Base-by-base conservation (phyloP, 805 yeast genomes). In the Ogataea glucozyma region DNA sequence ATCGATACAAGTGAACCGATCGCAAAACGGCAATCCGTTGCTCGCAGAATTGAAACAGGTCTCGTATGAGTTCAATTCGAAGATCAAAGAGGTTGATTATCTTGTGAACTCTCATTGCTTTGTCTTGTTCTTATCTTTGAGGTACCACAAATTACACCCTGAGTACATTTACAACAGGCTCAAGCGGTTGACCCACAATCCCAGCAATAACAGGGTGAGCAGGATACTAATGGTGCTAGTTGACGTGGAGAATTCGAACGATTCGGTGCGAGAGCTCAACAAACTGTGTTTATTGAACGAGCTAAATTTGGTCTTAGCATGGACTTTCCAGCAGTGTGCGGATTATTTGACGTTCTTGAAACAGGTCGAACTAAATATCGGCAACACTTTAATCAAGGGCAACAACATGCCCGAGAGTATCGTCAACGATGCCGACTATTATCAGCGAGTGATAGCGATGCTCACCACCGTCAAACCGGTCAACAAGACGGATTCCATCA, bases 1-100 rank as follows among this genome's bases (percentile, higher is more conserved):
- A 14, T 62, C 75, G 3, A 70, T 82, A 0, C 72, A 75, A 31
- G 86, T 85, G 4, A 76, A 81, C 31, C 76, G 78, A 29, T 72
- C 83, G 0, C 93, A 86, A 58, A 78, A 75, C 37, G 90, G 87
- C 1, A 86, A 86, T 56, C 91, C 91, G 5, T 59, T 85, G 30
- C 62, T 86, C 6, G 73, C 73, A 34, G 67, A 71, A 23, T 61
- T 85, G 58, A 76, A 75, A 34, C 72, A 71, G 36, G 74, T 71
- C 1, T 75, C 70, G 42, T 79, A 68, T 76, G 76, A 80, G 52
- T 80, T 59, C 67, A 81, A 74, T 39, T 68, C 72, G 5, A 64
- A 63, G 13, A 62, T 72, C 47, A 71, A 65, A 51, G 73, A 63
- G 56, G 85, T 69, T 52, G 95, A 86, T 57, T 86, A 85, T 60